Percentiles rank a stretch among this genome's conserved stretches.
These are phyloP conservation scores for Xerocomus nothofagi DNA, from an alignment of 1,284 basidiomycete species.

Conservation along the genomic window DNA sequence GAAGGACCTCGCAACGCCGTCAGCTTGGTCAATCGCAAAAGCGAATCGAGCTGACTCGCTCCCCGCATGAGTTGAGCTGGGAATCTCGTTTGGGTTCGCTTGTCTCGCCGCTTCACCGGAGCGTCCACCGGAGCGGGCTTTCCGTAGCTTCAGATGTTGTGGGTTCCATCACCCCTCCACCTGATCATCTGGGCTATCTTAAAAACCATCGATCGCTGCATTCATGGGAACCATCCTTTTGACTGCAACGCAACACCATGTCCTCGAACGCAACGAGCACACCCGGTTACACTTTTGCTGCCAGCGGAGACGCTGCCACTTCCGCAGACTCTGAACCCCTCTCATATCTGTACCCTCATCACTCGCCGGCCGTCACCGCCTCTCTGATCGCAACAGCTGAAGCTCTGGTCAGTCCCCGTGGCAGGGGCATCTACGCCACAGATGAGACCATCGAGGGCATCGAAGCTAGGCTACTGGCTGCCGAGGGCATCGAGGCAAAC, in stretches of 20 bases:
- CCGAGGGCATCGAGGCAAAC: constrained; percentile 31
- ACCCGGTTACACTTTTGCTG: constrained; percentile 28
- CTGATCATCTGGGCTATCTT: constrained; percentile 9
- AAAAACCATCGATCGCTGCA: neutral
- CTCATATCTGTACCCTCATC: constrained; percentile 42
- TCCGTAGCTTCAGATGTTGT: neutral
- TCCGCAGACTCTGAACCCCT: constrained; percentile 8
- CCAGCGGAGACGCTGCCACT: constrained; percentile 5
- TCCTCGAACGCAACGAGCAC: constrained; percentile 22
- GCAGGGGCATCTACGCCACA: constrained; percentile 55
- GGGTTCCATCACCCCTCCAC: neutral
- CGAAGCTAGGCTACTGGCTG: constrained; percentile 41
- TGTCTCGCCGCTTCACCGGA: constrained; percentile 2
- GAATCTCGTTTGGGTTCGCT: constrained; percentile 8
- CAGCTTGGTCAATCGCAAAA: constrained; percentile 3
- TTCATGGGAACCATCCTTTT: constrained; percentile 7
- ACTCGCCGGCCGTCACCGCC: constrained; percentile 41
- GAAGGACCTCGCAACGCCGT: neutral
- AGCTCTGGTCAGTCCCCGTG: constrained; percentile 46
- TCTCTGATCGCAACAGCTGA: constrained; percentile 45
- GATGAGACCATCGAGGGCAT: constrained; percentile 51
- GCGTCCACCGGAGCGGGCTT: constrained; percentile 5
- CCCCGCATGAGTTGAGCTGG: constrained; percentile 11
- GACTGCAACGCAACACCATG: constrained; percentile 12
- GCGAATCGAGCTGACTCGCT: constrained; percentile 7